phyloP scores from a whole-genome alignment of 2,329 filamentous ascomycete genomes.

The Pyrenochaeta sp. region DNA sequence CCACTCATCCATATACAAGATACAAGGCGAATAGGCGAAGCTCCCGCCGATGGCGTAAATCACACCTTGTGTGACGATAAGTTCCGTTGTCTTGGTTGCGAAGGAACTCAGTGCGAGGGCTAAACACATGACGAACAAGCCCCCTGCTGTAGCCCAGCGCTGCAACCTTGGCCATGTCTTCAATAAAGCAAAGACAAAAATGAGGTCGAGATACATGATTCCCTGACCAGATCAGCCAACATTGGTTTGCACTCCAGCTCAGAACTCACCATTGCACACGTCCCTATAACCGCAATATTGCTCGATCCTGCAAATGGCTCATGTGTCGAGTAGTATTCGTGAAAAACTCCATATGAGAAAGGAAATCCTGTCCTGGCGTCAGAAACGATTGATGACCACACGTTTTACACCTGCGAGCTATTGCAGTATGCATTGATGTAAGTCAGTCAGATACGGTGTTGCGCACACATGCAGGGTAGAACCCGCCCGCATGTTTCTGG shows the following conservation, averaged over 20 bases:
- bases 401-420: too few species aligned
- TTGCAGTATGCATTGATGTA: too few species aligned
- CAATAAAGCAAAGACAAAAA: slow-evolving; percentile 47
- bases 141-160: slow-evolving; percentile 38
- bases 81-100: slow-evolving; percentile 42
- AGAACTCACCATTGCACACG: slow-evolving; percentile 58
- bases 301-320: slow-evolving; percentile 63
- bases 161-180: slow-evolving; percentile 42
- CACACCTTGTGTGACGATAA: slow-evolving; percentile 53
- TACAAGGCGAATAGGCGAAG: slow-evolving; percentile 63
- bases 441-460: too few species aligned
- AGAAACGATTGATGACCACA: background rate
- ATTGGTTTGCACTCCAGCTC: too few species aligned
- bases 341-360: slow-evolving; percentile 74
- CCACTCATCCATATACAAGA: slow-evolving; percentile 68
- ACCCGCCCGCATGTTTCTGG: too few species aligned
- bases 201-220: slow-evolving; percentile 54
- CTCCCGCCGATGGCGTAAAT: slow-evolving; percentile 54
- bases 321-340: slow-evolving; percentile 71
- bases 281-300: slow-evolving; percentile 70
- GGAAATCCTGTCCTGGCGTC: slow-evolving; percentile 64
- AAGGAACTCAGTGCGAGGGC: slow-evolving; percentile 46
- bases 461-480: too few species aligned
- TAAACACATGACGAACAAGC: slow-evolving; percentile 38
- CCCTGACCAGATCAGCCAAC: slow-evolving; percentile 25